Evolutionary conservation across 1,284 basidiomycete genomes (phyloP), one percentile per base, ranked within the genome.

Genomic region (Puccinia coronata): DNA sequence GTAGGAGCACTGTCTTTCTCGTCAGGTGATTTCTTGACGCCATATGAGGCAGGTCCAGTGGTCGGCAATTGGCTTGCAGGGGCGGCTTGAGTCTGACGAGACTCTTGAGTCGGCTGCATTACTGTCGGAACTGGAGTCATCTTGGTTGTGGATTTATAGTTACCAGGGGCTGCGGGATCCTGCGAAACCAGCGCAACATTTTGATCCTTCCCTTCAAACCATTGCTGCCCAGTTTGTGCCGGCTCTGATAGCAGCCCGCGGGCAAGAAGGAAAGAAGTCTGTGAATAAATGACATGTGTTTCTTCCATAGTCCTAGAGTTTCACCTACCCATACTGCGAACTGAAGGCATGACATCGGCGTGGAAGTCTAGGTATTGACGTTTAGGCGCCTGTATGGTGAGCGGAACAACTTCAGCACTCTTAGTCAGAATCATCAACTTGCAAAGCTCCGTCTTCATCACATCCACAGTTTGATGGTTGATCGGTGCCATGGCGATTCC

Each of bases 311-410:
- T 61, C 3, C n/a, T 57, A 16, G 18, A 69, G 43, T 28, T n/a
- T 39, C 8, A 84, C 85, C 81, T 72, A 86, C 86, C 76, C 4
- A 82, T 83, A 11, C 85, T 84, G 0, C 67, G 14, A 18, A 86
- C 83, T 12, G 86, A 85, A 14, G 88, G 88, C 74, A 85, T 88
- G 34, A 88, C 83, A 65, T 88, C 87, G 2, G 83, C 83, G 73
- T 88, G 87, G 73, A 86, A 88, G 82, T 88, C 88, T 63, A 88
- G 85, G 65, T 88, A 85, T 77, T 87, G 87, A 72, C 87, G 82
- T 59, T 87, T 84, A 0, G 88, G 88, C 0, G 88, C 87, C 72
- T 84, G 84, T 71, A 88, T 83, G 0, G 84, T 82, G 0, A 88
- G 82, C 0, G 88, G 87, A 1, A 88, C 34, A 57, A 88, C 82